Base-by-base conservation (phyloP, 2,329 filamentous ascomycete genomes). In the Teratosphaeria gauchensis region DNA sequence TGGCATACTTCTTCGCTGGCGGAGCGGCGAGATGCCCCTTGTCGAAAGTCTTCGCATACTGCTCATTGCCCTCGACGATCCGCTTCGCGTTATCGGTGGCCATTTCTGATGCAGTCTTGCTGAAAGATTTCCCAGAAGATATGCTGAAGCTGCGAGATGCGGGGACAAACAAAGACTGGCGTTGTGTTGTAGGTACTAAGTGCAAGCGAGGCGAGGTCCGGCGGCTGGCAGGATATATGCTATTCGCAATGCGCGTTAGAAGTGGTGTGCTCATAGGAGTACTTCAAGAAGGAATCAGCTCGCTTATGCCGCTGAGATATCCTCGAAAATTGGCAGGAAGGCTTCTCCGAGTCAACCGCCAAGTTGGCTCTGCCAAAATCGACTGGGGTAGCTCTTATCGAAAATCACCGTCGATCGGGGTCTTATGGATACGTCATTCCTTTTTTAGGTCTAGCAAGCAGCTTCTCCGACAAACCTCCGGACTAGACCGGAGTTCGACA, bases 1-100 rank as follows among this genome's bases (percentile, higher is more conserved):
- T 76, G 7, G 84, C 76, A 67, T 88, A 88, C 65, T 86, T 82
- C 74, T 87, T 87, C 9, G 82, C 82, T 0, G 88, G 88, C 0
- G 87, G 86, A 1, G 90, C 79, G 0, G 82, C 79, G 4, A 91
- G 79, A 61, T 84, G 63, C 16, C 85, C 87, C 61, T 88, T 78
- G n/a, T 77, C 82, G 72, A 91, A 92, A 2, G 70, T 73, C 2
- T 77, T 73, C 4, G 77, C 80, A 66, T 86, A 85, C 33, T 77
- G 73, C 33, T 76, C 78, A 69, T 88, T 88, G 54, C 79, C 80
- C 53, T 77, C 70, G 57, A 81, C 75, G 24, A 87, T 71, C 59
- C 84, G 30, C 33, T 57, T 56, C 32, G 24, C 31, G 31, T 55
- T 55, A 12, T 55, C 54, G 24, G 54, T 38, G 28, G 54, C 32